Conservation (phyloP, 768 basidiomycete species). For the Amylocystis lapponica region DNA sequence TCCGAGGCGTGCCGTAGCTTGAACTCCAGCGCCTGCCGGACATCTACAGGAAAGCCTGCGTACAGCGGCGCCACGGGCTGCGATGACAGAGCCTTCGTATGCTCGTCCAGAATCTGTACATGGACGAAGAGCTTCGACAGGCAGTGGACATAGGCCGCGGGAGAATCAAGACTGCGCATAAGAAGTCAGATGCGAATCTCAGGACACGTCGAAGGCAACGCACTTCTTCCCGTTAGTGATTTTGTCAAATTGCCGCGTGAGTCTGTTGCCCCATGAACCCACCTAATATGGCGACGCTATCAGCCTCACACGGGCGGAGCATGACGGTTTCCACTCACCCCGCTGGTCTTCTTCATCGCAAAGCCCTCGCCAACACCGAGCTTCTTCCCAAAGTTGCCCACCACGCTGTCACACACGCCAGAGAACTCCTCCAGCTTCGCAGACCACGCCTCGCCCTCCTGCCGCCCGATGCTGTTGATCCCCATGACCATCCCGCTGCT, state of each 20-base stretch:
- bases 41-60: constrained; percentile 57
- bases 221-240: constrained; percentile 89
- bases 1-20: constrained; percentile 81
- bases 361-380: constrained; percentile 86
- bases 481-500: constrained; percentile 69
- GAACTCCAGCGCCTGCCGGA: constrained; percentile 59
- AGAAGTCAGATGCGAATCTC: constrained; percentile 3
- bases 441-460: constrained; percentile 77
- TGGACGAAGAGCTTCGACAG: constrained; percentile 68
- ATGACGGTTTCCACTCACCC: constrained; percentile 31
- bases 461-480: constrained; percentile 69
- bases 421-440: constrained; percentile 77
- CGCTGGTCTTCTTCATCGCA: constrained; percentile 69
- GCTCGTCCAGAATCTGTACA: constrained; percentile 82
- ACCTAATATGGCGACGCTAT: constrained; percentile 27
- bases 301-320: not conserved
- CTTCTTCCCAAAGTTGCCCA: constrained; percentile 81
- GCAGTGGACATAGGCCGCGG: constrained; percentile 74
- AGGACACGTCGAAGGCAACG: constrained; percentile 17
- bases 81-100: constrained; percentile 65
- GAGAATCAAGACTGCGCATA: constrained; percentile 74
- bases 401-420: constrained; percentile 71
- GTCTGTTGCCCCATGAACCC: constrained; percentile 65
- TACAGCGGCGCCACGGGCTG: constrained; percentile 70
- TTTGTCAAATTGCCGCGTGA: constrained; percentile 74